Base-by-base conservation (phyloP, 176 grass and related monocot species). In the Oryza rufipogon region DNA sequence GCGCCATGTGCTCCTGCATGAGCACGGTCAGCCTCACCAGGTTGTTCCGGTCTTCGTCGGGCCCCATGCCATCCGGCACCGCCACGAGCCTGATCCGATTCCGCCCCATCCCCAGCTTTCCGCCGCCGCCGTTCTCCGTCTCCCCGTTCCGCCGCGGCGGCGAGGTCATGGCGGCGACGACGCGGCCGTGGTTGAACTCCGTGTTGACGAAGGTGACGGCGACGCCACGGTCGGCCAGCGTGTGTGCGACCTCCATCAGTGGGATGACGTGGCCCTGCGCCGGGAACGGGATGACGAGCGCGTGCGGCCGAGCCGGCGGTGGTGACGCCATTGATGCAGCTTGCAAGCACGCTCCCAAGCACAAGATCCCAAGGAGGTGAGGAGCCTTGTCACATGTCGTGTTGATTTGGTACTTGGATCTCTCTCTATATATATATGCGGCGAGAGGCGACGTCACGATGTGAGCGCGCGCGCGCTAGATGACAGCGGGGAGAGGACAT, bases 261-360 rank as follows among this genome's bases (percentile, higher is more conserved):
- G 88, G 88, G 52, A 89, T 91, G 20, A 96, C 88, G 61, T 96
- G 93, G 68, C 93, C 91, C 71, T 92, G 90, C 30, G 71, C 82
- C 13, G 93, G 93, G 74, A 66, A 95, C 5, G 90, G 88, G 74
- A 95, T 64, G 47, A 92, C 54, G 2, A 95, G 65, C 12, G 79
- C 82, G 17, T 88, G 86, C 9, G 67, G 86, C 1, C 4, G 39
- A 7, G 44, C 44, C 44, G 9, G 8, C 44, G 8, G 44, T 46
- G 1, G 1, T 45, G 45, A 30, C 33, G 22, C 16, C 83, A 77
- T 76, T 36, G 26, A 5, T 46, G 0, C 0, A 39, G 11, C 45
- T 47, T 17, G 34, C 3, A 23, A 74, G 25, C 25, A 26, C 25
- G 25, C 25, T 1, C 25, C 25, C 25, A 26, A 26, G 3, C 13